These are phyloP conservation scores for Lactifluus pinguis DNA, from an alignment of 768 basidiomycete species.

Conservation along the genomic window DNA sequence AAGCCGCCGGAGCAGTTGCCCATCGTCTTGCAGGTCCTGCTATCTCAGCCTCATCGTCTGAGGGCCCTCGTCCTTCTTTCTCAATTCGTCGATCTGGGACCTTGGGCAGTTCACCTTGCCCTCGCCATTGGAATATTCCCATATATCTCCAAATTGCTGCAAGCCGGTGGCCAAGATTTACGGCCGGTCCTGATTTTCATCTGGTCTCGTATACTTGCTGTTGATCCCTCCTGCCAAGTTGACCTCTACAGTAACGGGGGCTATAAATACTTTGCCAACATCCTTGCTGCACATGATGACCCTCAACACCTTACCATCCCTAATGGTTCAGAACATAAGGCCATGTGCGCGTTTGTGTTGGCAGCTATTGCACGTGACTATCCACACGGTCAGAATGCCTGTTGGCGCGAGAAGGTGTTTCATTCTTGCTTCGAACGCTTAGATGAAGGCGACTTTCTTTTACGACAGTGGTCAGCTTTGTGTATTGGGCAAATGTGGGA, in stretches of 20 bases:
- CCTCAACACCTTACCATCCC: constrained; percentile 52
- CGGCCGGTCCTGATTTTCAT: constrained; percentile 98
- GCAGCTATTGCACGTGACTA: constrained; percentile 85
- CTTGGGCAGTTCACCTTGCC: constrained; percentile 96
- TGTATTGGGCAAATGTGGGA: constrained; percentile 97
- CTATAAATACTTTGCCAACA: constrained; percentile 78
- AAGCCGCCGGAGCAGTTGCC: constrained; percentile 96
- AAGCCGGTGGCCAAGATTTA: constrained; percentile 91
- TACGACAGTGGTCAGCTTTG: constrained; percentile 89
- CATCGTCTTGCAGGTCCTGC: constrained; percentile 92
- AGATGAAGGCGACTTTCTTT: constrained; percentile 83
- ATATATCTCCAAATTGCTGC: constrained; percentile 92
- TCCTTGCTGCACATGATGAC: constrained; percentile 63
- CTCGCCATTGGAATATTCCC: constrained; percentile 97
- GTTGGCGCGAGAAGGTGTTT: constrained; percentile 73
- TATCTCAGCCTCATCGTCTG: constrained; percentile 92
- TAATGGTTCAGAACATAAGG: constrained; percentile 90
- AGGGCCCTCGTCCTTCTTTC: constrained; percentile 92
- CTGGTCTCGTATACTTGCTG: constrained; percentile 95
- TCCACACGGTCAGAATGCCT: constrained; percentile 78
- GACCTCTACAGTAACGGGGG: constrained; percentile 80
- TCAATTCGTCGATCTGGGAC: constrained; percentile 95
- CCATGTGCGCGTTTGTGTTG: constrained; percentile 98
- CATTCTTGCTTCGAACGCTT: constrained; percentile 79
- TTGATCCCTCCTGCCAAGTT: constrained; percentile 87